Base-by-base conservation (phyloP, 2,329 filamentous ascomycete species). In the Pseudogymnoascus sp. region DNA sequence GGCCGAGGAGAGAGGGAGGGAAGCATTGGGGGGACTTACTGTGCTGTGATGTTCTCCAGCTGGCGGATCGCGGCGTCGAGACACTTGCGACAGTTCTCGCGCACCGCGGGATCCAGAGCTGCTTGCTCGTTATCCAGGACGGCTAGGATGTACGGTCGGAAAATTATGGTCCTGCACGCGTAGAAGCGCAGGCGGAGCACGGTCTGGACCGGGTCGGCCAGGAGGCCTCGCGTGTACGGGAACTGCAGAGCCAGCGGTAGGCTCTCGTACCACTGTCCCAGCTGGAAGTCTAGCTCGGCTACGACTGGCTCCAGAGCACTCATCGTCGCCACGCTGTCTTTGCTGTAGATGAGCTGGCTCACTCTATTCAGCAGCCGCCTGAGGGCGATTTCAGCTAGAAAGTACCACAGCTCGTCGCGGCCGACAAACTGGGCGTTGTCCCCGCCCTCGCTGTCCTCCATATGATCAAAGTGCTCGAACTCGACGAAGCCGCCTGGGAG, bases 81-180 rank as follows among this genome's bases (percentile, higher is more conserved):
- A 72, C 90, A 93, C 73, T 91, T 91, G 70, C 88, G 85, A 74
- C 90, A 93, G 71, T 87, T 89, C 60, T 91, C 89, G 68, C 87
- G 83, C 60, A 93, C 89, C 10, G 84, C 82, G 10, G 84, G 85
- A 75, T 93, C 89, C 69, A 88, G 75, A 13, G 87, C 83, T 21
- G 88, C 82, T 68, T 86, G 86, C 70, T 92, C 89, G 65, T 93
- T 90, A 71, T 92, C 87, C 21, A 95, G 76, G 1, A 93, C 90
- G 10, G 89, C 88, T 64, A 92, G 79, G 66, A 93, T 90, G 73
- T 93, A 93, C 0, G 90, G 90, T 28, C 90, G 83, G 76, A 91
- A 93, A 68, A 95, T 93, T 70, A 93, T 93, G 26, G 90, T 93
- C 64, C 89, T 86, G 74, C 90, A 95, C 44, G 90, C 90, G 74